phyloP scores from a whole-genome alignment of 2,329 filamentous ascomycete species.

The Fusarium nanum region DNA sequence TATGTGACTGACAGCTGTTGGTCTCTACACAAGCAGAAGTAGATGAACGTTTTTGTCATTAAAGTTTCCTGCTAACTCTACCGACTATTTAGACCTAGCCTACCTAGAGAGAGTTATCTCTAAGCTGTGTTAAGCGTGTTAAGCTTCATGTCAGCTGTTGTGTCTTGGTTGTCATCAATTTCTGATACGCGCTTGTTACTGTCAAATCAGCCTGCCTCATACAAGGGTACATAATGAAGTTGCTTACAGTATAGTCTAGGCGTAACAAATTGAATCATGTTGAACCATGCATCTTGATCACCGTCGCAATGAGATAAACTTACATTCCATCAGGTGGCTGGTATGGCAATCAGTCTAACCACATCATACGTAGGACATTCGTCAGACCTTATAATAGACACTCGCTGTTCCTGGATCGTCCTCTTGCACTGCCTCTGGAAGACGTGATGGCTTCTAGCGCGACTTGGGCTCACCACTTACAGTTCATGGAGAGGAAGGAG shows the following conservation, averaged over 20 bases:
- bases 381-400: conserved; percentile 35
- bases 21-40: not conserved
- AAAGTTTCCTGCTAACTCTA: not conserved
- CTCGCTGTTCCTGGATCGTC: conserved; percentile 25
- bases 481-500: not conserved
- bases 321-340: conserved; percentile 4
- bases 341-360: not conserved
- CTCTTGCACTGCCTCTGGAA: conserved; percentile 36
- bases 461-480: not conserved
- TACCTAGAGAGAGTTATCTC: not conserved
- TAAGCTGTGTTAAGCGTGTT: not conserved
- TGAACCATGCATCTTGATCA: not conserved
- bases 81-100: not conserved
- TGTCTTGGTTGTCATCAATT: conserved; percentile 9
- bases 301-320: not conserved
- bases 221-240: conserved; percentile 1
- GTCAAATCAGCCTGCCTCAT: conserved; percentile 23
- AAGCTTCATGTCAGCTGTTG: not conserved
- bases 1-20: not conserved
- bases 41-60: not conserved
- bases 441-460: conserved; percentile 24
- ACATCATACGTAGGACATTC: not conserved
- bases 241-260: not conserved
- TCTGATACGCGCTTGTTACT: conserved; percentile 15
- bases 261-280: conserved; percentile 4